A percentile compares a stretch with the other conserved stretches of the same genome.
Conservation (phyloP, 108 stramenopile genomes). For the Cylindrotheca fusiformis region DNA sequence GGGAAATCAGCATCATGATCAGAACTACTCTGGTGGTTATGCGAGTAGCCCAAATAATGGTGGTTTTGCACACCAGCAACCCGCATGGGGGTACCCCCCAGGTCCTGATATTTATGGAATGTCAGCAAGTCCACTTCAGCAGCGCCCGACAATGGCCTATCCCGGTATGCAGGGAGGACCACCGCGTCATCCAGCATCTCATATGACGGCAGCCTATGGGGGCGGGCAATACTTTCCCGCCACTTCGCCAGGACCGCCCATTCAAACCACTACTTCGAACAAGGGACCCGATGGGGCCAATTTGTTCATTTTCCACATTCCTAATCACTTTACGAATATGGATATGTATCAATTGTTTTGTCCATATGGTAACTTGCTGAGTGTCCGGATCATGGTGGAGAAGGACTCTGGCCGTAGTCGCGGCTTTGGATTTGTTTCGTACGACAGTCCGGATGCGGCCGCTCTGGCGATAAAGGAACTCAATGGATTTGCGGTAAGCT, state of each 20-base stretch:
- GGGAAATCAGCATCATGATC: slow-evolving; percentile 6
- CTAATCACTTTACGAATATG: slow-evolving; percentile 93
- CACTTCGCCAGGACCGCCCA: slow-evolving; percentile 70
- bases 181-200: slow-evolving; percentile 10
- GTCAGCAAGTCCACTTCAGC: slow-evolving; percentile 30
- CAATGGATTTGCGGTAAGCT: slow-evolving; percentile 87
- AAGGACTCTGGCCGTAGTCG: slow-evolving; percentile 90
- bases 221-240: slow-evolving; percentile 39
- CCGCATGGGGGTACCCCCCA: slow-evolving; percentile 46
- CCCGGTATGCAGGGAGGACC: slow-evolving; percentile 6
- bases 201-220: slow-evolving; percentile 12
- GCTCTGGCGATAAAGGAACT: slow-evolving; percentile 91
- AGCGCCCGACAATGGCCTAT: slow-evolving; percentile 25
- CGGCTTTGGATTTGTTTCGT: slow-evolving; percentile 98
- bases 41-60: slow-evolving; percentile 9
- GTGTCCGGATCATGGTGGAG: slow-evolving; percentile 97
- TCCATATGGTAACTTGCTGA: slow-evolving; percentile 87
- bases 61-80: slow-evolving; percentile 25
- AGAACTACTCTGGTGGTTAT: slow-evolving; percentile 19
- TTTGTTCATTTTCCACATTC: slow-evolving; percentile 98
- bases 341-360: slow-evolving; percentile 91
- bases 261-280: slow-evolving; percentile 64
- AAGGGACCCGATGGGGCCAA: slow-evolving; percentile 92
- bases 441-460: slow-evolving; percentile 87
- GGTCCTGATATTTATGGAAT: slow-evolving; percentile 40